Evolutionary conservation across 129 eudicot genomes (phyloP), one percentile per base, ranked within the genome.

Genomic region (Glebionis coronaria): DNA sequence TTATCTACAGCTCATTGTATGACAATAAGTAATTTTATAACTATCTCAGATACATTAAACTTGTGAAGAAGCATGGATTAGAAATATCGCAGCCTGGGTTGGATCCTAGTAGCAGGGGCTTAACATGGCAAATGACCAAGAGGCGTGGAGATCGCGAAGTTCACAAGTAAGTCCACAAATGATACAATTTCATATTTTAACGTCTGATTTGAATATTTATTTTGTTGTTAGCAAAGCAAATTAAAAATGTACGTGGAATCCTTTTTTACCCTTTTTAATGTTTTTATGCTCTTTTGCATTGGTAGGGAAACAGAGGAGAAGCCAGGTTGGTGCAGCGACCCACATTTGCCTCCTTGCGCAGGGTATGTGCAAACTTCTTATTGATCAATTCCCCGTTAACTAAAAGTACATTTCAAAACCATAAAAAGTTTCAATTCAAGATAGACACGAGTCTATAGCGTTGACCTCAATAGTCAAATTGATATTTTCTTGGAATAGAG

Each of bases 21-120:
- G 50, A 67, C 58, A 10, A 9, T 9, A 47, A 49, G 64, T 42
- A 12, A 23, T 40, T 52, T 67, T 42, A 10, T 21, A 10, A n/a
- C 52, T 50, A 19, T 53, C 66, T 69, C 78, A 93, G 98, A 62
- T 93, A 88, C 72, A 69, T 93, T 61, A 87, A 78, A 56, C 87
- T 93, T 77, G 91, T 84, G 81, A 84, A 71, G 82, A 93, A 93
- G 76, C 86, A 93, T 70, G 91, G 91, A 21, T 65, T 93, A 80
- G 98, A 93, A 78, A 93, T 93, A 84, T 93, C 98, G 20, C 98
- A 93, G 73, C 98, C 98, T 19, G 98, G 90, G 20, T 59, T 93
- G 82, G 89, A 81, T 50, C 82, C 82, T 53, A 51, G 74, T n/a
- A 61, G 70, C 16, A 68, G 71, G 67, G 84, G 83, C 18, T 51